Evolutionary conservation across 805 yeast genomes (phyloP).

Genomic region (Kluyveromyces starmeri): DNA sequence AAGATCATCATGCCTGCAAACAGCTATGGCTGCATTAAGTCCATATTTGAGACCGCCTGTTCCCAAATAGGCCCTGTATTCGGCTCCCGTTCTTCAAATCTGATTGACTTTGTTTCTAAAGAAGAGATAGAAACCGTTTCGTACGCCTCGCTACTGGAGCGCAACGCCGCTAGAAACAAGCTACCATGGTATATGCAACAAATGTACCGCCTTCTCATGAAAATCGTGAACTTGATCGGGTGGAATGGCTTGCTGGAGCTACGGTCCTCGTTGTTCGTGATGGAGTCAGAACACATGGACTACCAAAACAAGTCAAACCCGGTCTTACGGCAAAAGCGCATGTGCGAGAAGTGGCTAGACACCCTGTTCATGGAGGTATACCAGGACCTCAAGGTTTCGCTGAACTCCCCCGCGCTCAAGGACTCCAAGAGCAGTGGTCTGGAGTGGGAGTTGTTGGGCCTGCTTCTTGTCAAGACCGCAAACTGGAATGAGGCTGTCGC

Average conservation of each 20-base stretch:
- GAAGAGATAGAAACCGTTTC: constrained; percentile 23
- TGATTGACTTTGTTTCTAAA: constrained; percentile 24
- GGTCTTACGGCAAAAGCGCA: constrained; percentile 18
- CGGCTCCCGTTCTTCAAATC: constrained; percentile 24
- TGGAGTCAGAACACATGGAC: constrained; percentile 55
- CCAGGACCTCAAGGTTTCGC: constrained; percentile 29
- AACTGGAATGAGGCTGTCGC: constrained; percentile 41
- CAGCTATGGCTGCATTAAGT: constrained; percentile 16
- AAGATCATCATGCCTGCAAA: constrained; percentile 26
- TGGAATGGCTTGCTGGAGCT: constrained; percentile 70
- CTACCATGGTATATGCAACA: constrained; percentile 22
- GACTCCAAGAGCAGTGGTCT: constrained; percentile 46
- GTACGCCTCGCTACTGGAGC: constrained; percentile 19
- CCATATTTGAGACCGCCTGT: constrained; percentile 22
- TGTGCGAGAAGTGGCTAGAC: constrained; percentile 30
- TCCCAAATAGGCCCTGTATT: constrained; percentile 24
- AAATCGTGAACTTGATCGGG: constrained; percentile 59
- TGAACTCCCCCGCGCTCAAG: constrained; percentile 19
- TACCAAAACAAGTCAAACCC: constrained; percentile 12
- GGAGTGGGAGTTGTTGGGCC: constrained; percentile 69
- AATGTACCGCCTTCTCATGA: constrained; percentile 65
- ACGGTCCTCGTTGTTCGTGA: constrained; percentile 67
- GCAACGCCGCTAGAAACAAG: constrained; percentile 23
- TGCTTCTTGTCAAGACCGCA: constrained; percentile 40
- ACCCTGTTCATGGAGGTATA: constrained; percentile 28